phyloP scores from a whole-genome alignment of 2,329 filamentous ascomycete species.

The Neoscytalidium dimidiatum region DNA sequence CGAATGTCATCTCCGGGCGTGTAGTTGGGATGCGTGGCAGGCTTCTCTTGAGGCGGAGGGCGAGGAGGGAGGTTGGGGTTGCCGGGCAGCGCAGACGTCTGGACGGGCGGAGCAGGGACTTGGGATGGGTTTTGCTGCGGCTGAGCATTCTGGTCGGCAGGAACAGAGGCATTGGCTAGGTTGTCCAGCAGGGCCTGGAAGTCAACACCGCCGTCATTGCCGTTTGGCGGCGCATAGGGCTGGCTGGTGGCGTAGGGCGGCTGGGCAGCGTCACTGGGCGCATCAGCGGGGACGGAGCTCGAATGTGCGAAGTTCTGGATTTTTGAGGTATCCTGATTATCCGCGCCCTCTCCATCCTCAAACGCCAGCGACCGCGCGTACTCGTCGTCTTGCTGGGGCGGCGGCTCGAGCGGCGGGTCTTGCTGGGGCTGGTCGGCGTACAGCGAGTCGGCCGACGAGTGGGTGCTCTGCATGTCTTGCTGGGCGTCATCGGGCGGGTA shows the following conservation, averaged over 20 bases:
- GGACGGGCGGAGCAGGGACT: constrained; percentile 22
- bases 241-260: constrained; percentile 16
- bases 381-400: constrained; percentile 25
- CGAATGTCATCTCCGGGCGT: constrained; percentile 51
- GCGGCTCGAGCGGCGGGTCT: constrained; percentile 26
- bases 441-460: constrained; percentile 30
- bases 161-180: constrained; percentile 28
- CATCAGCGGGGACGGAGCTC: constrained; percentile 32
- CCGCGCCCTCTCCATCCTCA: constrained; percentile 29
- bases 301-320: constrained; percentile 39
- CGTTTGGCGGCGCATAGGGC: constrained; percentile 30
- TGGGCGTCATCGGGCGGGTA: constrained; percentile 44
- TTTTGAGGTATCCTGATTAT: constrained; percentile 40
- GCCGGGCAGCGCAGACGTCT: constrained; percentile 39
- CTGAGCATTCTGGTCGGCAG: constrained; percentile 35
- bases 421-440: constrained; percentile 32
- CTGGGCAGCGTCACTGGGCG: constrained; percentile 36
- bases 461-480: constrained; percentile 32
- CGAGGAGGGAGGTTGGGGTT: constrained; percentile 48
- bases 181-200: constrained; percentile 50
- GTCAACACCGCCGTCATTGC: constrained; percentile 40
- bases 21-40: constrained; percentile 50
- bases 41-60: constrained; percentile 52
- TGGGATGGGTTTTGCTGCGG: constrained; percentile 7
- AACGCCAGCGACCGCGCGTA: constrained; percentile 31